phyloP scores from a whole-genome alignment of 768 basidiomycete genomes.

The Suillus placidus region DNA sequence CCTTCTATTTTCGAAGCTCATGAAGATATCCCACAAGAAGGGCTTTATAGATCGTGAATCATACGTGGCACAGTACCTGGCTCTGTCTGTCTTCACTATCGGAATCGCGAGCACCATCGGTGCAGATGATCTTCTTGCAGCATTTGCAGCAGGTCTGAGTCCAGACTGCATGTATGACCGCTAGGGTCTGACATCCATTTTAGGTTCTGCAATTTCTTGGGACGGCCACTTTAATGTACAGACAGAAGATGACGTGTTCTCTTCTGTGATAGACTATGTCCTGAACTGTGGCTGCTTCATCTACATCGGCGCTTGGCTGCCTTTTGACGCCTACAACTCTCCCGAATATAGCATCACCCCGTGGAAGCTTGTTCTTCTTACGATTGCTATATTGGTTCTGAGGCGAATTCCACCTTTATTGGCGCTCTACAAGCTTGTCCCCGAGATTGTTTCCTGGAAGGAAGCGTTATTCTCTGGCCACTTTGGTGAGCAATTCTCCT shows the following conservation, averaged over 20 bases:
- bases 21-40: slow-evolving; percentile 66
- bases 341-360: slow-evolving; percentile 63
- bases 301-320: slow-evolving; percentile 88
- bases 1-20: slow-evolving; percentile 65
- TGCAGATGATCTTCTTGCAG: slow-evolving; percentile 86
- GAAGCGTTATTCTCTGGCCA: slow-evolving; percentile 93
- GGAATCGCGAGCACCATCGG: slow-evolving; percentile 83
- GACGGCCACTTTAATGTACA: slow-evolving; percentile 82
- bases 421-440: slow-evolving; percentile 78
- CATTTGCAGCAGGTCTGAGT: slow-evolving; percentile 74
- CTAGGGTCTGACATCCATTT: slow-evolving; percentile 21
- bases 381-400: slow-evolving; percentile 67
- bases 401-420: slow-evolving; percentile 83
- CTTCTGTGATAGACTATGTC: slow-evolving; percentile 88
- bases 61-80: slow-evolving; percentile 83
- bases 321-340: slow-evolving; percentile 59
- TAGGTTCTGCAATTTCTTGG: slow-evolving; percentile 90
- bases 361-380: slow-evolving; percentile 71
- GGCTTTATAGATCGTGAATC: slow-evolving; percentile 81
- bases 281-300: slow-evolving; percentile 81
- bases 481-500: slow-evolving; percentile 58
- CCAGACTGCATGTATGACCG: background rate
- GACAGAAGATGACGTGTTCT: slow-evolving; percentile 84
- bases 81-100: slow-evolving; percentile 70
- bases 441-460: slow-evolving; percentile 81